Evolutionary conservation across 176 grass and related monocot genomes (phyloP), one percentile per base, ranked within the genome.

Genomic region (Rhipidocladum racemiflorum): DNA sequence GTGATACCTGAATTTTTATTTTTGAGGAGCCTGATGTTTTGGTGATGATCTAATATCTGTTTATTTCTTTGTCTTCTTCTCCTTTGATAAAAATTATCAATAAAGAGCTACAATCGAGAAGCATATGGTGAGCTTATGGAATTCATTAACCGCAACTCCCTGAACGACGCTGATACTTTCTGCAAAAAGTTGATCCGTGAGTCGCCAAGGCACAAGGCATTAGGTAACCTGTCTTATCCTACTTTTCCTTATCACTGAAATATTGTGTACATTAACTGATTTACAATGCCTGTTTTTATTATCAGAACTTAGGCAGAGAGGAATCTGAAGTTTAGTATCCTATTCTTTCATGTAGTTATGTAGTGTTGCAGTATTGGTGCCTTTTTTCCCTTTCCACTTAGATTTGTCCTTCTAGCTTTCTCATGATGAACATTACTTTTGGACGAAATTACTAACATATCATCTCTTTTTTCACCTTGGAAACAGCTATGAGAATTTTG

Each of bases 81-180:
- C 17, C 13, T 14, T 38, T 50, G 7, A 30, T 18, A 2, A 57
- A 70, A 15, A 7, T 43, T 43, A 54, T 10, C 5, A 0, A 55
- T 24, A 30, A 79, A 94, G 94, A 94, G 92, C 74, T 97, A 94
- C 74, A 97, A 97, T 45, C 88, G 80, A 21, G 94, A 97, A 83
- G 94, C 90, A 23, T 76, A 92, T 44, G 34, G 56, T 55, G 90
- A 94, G 92, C 89, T 97, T 25, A 94, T 80, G 84, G 92, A 97
- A 28, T 97, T 97, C 4, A 60, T 89, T 24, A 80, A n/a, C 63
- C 80, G 70, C 28, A 88, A 91, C 68, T 92, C 94, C 38, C 65
- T 97, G 29, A 88, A 94, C 1, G 88, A 97, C 11, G 88, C 91
- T 28, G 92, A 97, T 3, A 72, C 27, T 21, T 97, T 94, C 81